phyloP scores from a whole-genome alignment of 2,329 filamentous ascomycete genomes.

The Pseudogymnoascus sp. region DNA sequence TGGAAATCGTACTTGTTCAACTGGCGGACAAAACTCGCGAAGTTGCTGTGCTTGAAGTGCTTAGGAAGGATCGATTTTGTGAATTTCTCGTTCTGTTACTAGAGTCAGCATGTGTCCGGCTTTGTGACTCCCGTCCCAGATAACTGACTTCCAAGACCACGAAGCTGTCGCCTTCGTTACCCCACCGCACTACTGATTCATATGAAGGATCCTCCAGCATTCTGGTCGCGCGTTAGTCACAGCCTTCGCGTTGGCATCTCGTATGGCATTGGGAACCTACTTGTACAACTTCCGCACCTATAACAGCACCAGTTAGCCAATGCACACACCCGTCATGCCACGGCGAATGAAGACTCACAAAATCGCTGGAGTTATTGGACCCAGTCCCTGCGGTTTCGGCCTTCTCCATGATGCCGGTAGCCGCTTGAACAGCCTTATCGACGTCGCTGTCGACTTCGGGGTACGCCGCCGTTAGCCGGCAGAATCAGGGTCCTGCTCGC shows the following conservation, averaged over 20 bases:
- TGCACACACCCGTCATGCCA: slow-evolving; percentile 7
- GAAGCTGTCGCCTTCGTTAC: slow-evolving; percentile 88
- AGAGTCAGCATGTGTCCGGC: slow-evolving; percentile 18
- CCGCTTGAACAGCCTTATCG: background rate
- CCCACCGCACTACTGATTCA: slow-evolving; percentile 89
- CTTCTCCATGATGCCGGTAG: slow-evolving; percentile 26
- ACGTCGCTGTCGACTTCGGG: background rate
- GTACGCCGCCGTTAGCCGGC: slow-evolving; percentile 1
- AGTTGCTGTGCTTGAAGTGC: slow-evolving; percentile 98
- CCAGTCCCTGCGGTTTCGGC: slow-evolving; percentile 24
- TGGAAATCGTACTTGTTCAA: slow-evolving; percentile 98
- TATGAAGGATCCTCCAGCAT: slow-evolving; percentile 97
- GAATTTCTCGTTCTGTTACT: slow-evolving; percentile 83
- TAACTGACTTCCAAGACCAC: slow-evolving; percentile 82
- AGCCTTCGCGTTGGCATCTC: slow-evolving; percentile 19
- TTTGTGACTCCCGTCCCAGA: background rate
- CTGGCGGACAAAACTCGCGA: slow-evolving; percentile 92
- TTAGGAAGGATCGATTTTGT: slow-evolving; percentile 95
- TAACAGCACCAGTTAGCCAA: slow-evolving; percentile 19
- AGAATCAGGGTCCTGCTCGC: slow-evolving; percentile 6
- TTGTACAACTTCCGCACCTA: slow-evolving; percentile 98
- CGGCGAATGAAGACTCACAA: slow-evolving; percentile 55
- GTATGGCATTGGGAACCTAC: slow-evolving; percentile 44
- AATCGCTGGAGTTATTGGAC: slow-evolving; percentile 86
- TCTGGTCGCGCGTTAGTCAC: slow-evolving; percentile 42